Conservation (phyloP, 495 filamentous ascomycete species). For the Parmelia sp. region DNA sequence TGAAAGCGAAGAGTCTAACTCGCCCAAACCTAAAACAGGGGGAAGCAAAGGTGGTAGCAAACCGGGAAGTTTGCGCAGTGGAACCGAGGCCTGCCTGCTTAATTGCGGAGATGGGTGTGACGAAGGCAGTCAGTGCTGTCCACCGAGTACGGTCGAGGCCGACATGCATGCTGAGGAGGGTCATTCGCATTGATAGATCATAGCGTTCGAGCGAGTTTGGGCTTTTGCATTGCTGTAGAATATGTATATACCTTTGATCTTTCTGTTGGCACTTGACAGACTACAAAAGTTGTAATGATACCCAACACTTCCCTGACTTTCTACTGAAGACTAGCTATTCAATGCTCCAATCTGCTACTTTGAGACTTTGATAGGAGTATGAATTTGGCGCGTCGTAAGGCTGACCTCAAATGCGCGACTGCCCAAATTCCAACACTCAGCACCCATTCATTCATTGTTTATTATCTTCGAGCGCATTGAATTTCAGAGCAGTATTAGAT, state of each 20-base stretch:
- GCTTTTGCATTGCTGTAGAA: neutral
- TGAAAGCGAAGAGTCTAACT: conserved; percentile 28
- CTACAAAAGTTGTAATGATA: no score
- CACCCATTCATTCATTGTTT: neutral
- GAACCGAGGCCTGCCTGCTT: conserved; percentile 63
- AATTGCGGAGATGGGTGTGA: conserved; percentile 82
- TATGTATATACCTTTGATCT: neutral
- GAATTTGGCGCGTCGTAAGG: neutral
- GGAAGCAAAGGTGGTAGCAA: conserved; percentile 37
- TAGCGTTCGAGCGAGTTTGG: neutral
- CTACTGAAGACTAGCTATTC: no score
- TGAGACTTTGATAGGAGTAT: neutral
- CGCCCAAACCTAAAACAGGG: conserved; percentile 26
- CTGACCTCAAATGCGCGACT: no score
- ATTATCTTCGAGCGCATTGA: neutral
- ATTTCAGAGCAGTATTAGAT: neutral
- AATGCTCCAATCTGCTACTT: neutral
- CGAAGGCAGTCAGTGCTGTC: conserved; percentile 66
- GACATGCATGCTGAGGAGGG: conserved; percentile 17
- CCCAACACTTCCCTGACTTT: no score
- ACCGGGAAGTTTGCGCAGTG: conserved; percentile 45
- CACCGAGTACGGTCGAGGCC: conserved; percentile 21
- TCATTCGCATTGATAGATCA: conserved; percentile 13
- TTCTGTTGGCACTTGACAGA: no score
- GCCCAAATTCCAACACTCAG: neutral